phyloP scores from a whole-genome alignment of 139 green algal genomes.

The Haematococcus sp. region DNA sequence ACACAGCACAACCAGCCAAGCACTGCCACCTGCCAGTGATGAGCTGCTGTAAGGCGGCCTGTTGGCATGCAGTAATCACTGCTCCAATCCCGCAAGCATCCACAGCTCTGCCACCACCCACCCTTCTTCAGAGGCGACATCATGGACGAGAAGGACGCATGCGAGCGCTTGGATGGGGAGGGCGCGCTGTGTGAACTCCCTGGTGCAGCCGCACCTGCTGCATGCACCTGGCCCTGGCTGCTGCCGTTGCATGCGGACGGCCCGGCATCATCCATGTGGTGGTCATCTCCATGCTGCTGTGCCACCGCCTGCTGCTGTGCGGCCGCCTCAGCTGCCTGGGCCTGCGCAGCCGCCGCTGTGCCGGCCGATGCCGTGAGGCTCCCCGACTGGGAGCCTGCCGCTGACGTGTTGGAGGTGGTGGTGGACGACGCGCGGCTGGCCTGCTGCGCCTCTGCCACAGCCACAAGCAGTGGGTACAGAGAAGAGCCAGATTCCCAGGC shows the following conservation, averaged over 20 bases:
- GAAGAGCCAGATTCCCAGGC: conserved; percentile 65
- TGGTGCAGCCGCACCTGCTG: not conserved
- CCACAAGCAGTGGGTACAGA: conserved; percentile 56
- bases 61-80: too few relatives aligned
- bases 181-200: not conserved
- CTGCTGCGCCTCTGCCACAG: conserved; percentile 1
- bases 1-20: too few relatives aligned
- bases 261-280: not conserved
- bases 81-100: too few relatives aligned
- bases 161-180: conserved; percentile 15
- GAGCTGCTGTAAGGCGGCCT: too few relatives aligned
- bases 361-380: not conserved
- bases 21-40: too few relatives aligned
- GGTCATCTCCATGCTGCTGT: not conserved
- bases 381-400: not conserved
- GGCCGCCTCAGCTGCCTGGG: not conserved
- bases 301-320: not conserved
- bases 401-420: not conserved
- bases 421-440: conserved; percentile 11
- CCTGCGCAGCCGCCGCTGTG: not conserved
- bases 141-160: not conserved
- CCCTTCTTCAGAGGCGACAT: conserved; percentile 33
- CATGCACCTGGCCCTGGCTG: not conserved
- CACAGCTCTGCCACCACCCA: too few relatives aligned
- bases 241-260: not conserved